Conservation (phyloP, 495 filamentous ascomycete species). For the Hypoxylon rickii region DNA sequence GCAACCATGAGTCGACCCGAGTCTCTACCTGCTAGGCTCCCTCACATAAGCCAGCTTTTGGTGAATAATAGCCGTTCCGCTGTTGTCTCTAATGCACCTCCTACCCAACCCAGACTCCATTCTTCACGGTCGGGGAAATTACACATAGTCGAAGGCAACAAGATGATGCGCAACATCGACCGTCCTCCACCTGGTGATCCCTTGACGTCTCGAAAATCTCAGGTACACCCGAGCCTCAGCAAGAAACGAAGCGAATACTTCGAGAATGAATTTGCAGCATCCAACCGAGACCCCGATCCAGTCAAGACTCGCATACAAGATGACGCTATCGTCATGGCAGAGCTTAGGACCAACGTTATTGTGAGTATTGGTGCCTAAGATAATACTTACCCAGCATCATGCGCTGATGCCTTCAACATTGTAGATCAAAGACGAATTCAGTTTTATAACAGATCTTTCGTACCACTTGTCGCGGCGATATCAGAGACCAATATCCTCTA, state of each 20-base stretch:
- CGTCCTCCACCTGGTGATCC: conserved; percentile 44
- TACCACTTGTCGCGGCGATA: conserved; percentile 73
- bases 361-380: conserved; percentile 21
- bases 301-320: conserved; percentile 62
- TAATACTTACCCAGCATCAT: no score
- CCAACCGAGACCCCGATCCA: conserved; percentile 40
- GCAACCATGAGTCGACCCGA: conserved; percentile 29
- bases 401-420: no score
- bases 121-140: conserved; percentile 45
- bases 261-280: conserved; percentile 51
- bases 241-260: conserved; percentile 51
- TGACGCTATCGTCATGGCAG: conserved; percentile 75
- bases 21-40: conserved; percentile 19
- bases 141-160: conserved; percentile 46
- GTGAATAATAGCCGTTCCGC: conserved; percentile 9
- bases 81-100: conserved; percentile 30
- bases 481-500: conserved; percentile 68
- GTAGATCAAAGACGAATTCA: conserved; percentile 69
- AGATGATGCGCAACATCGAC: conserved; percentile 44
- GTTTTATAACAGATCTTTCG: conserved; percentile 70
- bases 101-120: conserved; percentile 47
- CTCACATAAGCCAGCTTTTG: conserved; percentile 26
- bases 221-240: conserved; percentile 40
- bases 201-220: conserved; percentile 37
- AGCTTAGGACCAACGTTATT: conserved; percentile 74